These are phyloP conservation scores for Olyra latifolia DNA, from an alignment of 176 grass and related monocot species.

Conservation along the genomic window DNA sequence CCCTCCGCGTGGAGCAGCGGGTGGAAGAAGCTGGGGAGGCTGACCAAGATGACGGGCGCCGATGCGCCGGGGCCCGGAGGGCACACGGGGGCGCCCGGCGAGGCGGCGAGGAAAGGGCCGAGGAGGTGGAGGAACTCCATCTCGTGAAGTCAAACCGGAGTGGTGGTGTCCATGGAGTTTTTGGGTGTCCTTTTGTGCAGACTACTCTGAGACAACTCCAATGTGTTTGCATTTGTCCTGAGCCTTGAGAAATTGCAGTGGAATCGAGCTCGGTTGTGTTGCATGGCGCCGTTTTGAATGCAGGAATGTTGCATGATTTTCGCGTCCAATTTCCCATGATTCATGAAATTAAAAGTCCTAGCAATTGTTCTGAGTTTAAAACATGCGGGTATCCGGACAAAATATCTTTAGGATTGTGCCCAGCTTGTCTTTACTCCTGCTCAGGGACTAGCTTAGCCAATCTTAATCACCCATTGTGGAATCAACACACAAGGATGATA, in stretches of 20 bases:
- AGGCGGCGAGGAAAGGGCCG: constrained; percentile 63
- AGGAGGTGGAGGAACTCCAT: constrained; percentile 98
- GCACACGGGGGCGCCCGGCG: constrained; percentile 6
- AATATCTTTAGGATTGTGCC: too few relatives aligned
- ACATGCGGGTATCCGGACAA: not conserved
- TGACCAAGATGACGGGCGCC: constrained; percentile 70
- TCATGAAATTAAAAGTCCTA: too few relatives aligned
- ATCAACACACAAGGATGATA: too few relatives aligned
- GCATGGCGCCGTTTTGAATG: not conserved
- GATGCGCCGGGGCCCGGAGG: constrained; percentile 45
- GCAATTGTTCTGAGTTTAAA: not conserved
- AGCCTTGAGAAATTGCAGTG: not conserved
- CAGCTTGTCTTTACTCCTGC: too few relatives aligned
- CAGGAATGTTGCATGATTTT: too few relatives aligned
- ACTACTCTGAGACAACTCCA: not conserved
- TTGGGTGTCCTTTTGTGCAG: constrained; percentile 2
- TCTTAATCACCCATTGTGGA: too few relatives aligned
- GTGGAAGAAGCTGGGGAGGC: constrained; percentile 81
- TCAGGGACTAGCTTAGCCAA: too few relatives aligned
- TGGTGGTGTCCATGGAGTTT: not conserved
- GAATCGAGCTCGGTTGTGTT: not conserved
- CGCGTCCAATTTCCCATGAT: not conserved
- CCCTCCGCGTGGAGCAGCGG: constrained; percentile 81
- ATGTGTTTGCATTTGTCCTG: not conserved
- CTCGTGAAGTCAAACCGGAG: too few relatives aligned